Evolutionary conservation across 768 basidiomycete genomes (phyloP).

Genomic region (Psilocybe cyanescens): DNA sequence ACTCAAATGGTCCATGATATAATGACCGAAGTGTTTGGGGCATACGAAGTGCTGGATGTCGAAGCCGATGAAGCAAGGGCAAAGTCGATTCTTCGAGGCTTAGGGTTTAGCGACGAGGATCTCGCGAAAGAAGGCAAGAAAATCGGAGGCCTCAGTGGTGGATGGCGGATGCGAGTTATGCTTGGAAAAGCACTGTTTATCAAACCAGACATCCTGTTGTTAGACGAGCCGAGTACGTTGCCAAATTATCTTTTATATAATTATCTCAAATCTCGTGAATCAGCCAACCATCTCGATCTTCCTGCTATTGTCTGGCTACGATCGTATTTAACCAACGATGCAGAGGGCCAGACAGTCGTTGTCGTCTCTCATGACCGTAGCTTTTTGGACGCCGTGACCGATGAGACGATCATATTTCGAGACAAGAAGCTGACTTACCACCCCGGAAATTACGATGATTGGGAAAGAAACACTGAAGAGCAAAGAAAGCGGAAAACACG

Average conservation of each 20-base stretch:
- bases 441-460: slow-evolving; percentile 57
- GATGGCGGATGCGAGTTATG: slow-evolving; percentile 65
- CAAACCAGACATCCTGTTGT: slow-evolving; percentile 56
- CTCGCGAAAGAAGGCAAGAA: slow-evolving; percentile 34
- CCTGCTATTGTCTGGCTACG: slow-evolving; percentile 58
- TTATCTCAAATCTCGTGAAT: not conserved
- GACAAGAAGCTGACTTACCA: slow-evolving; percentile 56
- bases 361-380: slow-evolving; percentile 69
- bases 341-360: slow-evolving; percentile 51
- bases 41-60: slow-evolving; percentile 36
- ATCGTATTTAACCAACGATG: slow-evolving; percentile 46
- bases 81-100: slow-evolving; percentile 53
- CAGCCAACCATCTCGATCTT: slow-evolving; percentile 55
- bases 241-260: not conserved
- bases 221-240: slow-evolving; percentile 56
- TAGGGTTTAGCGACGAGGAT: slow-evolving; percentile 56
- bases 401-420: slow-evolving; percentile 65
- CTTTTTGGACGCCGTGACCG: slow-evolving; percentile 61
- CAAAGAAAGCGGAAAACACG: slow-evolving; percentile 46
- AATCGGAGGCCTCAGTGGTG: slow-evolving; percentile 57
- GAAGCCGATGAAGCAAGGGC: slow-evolving; percentile 52
- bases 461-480: slow-evolving; percentile 49
- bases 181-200: slow-evolving; percentile 63
- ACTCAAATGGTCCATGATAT: slow-evolving; percentile 26
- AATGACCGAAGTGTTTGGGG: slow-evolving; percentile 29